Evolutionary conservation across 352 stramenopile genomes (phyloP), one percentile per base, ranked within the genome.

Genomic region (Blastocystis sp.): DNA sequence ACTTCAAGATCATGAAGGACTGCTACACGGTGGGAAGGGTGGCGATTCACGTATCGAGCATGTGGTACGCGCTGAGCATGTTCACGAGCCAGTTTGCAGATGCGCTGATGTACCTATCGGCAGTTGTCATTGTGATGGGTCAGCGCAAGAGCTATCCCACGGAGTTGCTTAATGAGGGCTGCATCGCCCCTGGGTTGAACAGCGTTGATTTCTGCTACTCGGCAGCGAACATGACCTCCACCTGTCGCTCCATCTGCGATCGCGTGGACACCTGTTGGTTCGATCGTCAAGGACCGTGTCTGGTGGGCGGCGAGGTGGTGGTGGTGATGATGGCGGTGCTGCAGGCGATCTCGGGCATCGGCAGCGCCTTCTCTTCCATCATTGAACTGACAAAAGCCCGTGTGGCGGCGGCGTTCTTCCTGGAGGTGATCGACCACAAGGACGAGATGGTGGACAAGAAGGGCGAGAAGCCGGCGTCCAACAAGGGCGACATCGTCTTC

Each of bases 261-360:
- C 6, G 26, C 6, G 79, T 89, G 41, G 26, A 37, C 35, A 19
- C n/a, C 24, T 88, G 66, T 24, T 88, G 65, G 81, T 80, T 63
- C 31, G 31, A 89, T 2, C 29, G 62, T 26, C n/a, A 65, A 10
- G 50, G 59, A 1, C 79, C 2, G 94, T 94, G 78, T 95, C 94
- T 88, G 88, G 94, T 79, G 92, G 93, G 31, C 93, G 70, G 93
- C 24, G 91, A 92, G 67, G 93, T 95, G 19, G 62, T 95, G 13
- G 95, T 92, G 0, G 91, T 96, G 41, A 95, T 95, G 59, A 95
- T 94, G 78, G 60, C 91, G 3, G 80, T 95, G 3, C 93, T 95
- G 45, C 93, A 94, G 91, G 93, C 93, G 3, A 93, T 93, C 16
- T 94, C 95, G 91, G 93, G 92, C 10, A 91, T 95, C 21, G 94